Conservation (phyloP, 139 green algal species). For the Closterium sp. region DNA sequence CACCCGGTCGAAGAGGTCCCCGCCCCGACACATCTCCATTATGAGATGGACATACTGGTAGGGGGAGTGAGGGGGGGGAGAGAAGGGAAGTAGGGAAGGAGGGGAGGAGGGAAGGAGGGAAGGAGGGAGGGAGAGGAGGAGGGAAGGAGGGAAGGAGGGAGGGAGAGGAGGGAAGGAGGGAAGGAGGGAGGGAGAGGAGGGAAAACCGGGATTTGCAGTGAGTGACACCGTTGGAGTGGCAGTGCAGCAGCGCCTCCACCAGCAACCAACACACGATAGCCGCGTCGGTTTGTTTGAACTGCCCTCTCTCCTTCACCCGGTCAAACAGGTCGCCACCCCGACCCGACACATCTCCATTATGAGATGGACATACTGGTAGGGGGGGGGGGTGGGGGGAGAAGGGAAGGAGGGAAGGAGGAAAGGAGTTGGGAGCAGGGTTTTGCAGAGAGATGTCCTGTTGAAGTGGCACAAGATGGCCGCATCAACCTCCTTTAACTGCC, state of each 20-base stretch:
- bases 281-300: no score
- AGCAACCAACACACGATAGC: no score
- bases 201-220: background rate
- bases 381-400: background rate
- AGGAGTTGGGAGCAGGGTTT: background rate
- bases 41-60: no score
- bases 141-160: background rate
- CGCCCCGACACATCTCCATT: no score
- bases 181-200: background rate
- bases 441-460: no score
- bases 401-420: background rate
- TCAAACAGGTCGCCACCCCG: no score
- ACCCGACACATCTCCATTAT: no score
- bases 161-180: background rate
- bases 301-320: no score
- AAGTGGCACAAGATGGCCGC: no score
- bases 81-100: background rate
- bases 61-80: no score
- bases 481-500: no score
- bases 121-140: background rate
- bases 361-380: background rate
- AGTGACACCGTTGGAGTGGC: background rate
- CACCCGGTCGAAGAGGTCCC: no score
- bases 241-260: background rate
- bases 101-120: background rate